Base-by-base conservation (phyloP, 768 basidiomycete genomes). In the Hericium alpestre region DNA sequence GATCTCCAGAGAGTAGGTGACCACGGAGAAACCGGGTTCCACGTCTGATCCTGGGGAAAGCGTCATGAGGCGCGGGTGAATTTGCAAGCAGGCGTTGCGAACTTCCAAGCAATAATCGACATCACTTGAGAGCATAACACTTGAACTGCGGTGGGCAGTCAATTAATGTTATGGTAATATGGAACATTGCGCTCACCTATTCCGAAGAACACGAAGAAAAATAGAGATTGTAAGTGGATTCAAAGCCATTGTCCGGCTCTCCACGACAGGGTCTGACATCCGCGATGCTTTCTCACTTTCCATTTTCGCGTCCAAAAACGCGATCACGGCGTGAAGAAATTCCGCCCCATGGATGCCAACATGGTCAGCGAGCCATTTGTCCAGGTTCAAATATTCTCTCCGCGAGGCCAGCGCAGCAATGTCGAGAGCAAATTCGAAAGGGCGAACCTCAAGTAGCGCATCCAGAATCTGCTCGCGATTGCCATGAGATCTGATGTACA, bases 31-130 rank as follows among this genome's bases (percentile, higher is more conserved):
- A 22, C 94, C 95, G 20, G 93, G 93, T 67, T 98, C 95, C 22
- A 80, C 77, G 59, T 97, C 93, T 20, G 84, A 80, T 43, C 83
- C 84, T 18, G 96, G 94, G 18, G 81, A 80, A 20, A 99, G 80
- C 69, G 85, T 93, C 90, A 99, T 94, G 51, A 99, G 82, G 55
- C 94, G 87, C 48, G 96, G 96, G 65, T 98, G 90, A 51, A 97
- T 85, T 67, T 97, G 94, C 32, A 98, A 76, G 68, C 94, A 95
- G 27, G 85, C 79, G 64, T 93, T 95, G 56, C 95, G 86, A 61
- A 97, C 83, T 78, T 95, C 90, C 60, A 90, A 80, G 70, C 91
- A 93, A 60, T 86, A 86, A 61, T 87, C 84, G 54, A 91, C 80
- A 65, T 96, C 93, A 55, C 79, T 82, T 53, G 86, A 79, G 16